Conservation (phyloP, 1,139 yeast genomes). For the Trichomonascaceae sp. region DNA sequence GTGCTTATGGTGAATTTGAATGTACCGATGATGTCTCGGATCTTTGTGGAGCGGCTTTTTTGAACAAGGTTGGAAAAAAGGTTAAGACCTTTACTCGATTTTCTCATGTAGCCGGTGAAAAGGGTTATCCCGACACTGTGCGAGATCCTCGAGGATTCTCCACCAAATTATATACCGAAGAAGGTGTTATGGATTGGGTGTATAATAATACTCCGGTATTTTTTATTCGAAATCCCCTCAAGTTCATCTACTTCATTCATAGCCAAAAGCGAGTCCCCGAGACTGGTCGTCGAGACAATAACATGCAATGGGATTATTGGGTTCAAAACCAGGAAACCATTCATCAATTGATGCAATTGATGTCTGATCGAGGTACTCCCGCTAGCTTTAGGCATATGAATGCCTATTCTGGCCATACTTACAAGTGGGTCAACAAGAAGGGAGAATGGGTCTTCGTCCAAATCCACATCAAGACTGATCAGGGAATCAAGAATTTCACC, state of each 20-base stretch:
- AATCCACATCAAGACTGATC: slow-evolving; percentile 56
- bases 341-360: slow-evolving; percentile 59
- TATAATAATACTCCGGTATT: slow-evolving; percentile 87
- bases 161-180: slow-evolving; percentile 77
- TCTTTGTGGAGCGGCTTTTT: slow-evolving; percentile 62
- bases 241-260: slow-evolving; percentile 86
- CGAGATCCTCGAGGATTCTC: slow-evolving; percentile 91
- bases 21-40: slow-evolving; percentile 79
- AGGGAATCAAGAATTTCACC: slow-evolving; percentile 53
- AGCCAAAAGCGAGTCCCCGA: slow-evolving; percentile 84
- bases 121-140: slow-evolving; percentile 77
- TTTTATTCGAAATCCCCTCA: slow-evolving; percentile 79
- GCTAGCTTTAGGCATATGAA: slow-evolving; percentile 58
- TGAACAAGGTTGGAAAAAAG: slow-evolving; percentile 64
- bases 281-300: slow-evolving; percentile 72
- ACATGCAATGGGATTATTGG: slow-evolving; percentile 65
- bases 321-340: slow-evolving; percentile 56
- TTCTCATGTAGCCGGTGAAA: slow-evolving; percentile 87
- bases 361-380: slow-evolving; percentile 72
- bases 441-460: slow-evolving; percentile 64
- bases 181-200: slow-evolving; percentile 84
- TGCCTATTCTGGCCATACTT: slow-evolving; percentile 74
- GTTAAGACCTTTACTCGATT: slow-evolving; percentile 70
- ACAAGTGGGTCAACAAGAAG: slow-evolving; percentile 59
- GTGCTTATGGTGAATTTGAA: slow-evolving; percentile 76